These are phyloP conservation scores for Halophytophthora batemanensis DNA, from an alignment of 352 stramenopile genomes.

Conservation along the genomic window DNA sequence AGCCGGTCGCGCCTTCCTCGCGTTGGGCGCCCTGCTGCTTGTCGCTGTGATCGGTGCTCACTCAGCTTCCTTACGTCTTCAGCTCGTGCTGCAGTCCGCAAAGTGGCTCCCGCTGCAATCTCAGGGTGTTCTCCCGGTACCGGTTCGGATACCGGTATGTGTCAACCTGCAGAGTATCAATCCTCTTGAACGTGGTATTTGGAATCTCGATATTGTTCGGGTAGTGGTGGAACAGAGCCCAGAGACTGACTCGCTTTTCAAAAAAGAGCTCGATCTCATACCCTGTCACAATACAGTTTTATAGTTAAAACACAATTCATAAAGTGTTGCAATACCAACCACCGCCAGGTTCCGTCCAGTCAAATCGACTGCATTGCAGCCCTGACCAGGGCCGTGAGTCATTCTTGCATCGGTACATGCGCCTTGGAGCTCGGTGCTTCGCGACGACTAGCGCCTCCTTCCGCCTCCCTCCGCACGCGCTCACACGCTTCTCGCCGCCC, in stretches of 20 bases:
- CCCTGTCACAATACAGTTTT: no score
- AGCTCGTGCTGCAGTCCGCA: no score
- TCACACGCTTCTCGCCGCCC: neutral
- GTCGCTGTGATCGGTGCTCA: neutral
- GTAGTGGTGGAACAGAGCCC: no score
- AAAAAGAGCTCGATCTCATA: no score
- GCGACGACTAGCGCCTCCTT: neutral
- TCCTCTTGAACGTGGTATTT: no score
- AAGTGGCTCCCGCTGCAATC: no score
- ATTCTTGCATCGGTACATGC: slow-evolving; percentile 22
- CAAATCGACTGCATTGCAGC: neutral
- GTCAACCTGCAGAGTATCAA: no score
- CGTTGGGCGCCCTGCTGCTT: slow-evolving; percentile 2
- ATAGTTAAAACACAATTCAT: neutral
- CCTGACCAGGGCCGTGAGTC: neutral
- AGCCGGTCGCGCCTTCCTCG: neutral
- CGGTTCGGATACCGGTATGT: no score
- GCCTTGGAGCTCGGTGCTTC: slow-evolving; percentile 7
- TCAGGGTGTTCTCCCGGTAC: no score
- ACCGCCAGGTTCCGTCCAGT: neutral
- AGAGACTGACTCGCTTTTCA: neutral
- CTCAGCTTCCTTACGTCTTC: slow-evolving; percentile 5
- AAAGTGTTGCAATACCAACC: neutral
- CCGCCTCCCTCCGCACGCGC: slow-evolving; percentile 2
- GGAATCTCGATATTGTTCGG: no score